Conservation (phyloP, 805 yeast genomes). For the Metschnikowia hibisci region DNA sequence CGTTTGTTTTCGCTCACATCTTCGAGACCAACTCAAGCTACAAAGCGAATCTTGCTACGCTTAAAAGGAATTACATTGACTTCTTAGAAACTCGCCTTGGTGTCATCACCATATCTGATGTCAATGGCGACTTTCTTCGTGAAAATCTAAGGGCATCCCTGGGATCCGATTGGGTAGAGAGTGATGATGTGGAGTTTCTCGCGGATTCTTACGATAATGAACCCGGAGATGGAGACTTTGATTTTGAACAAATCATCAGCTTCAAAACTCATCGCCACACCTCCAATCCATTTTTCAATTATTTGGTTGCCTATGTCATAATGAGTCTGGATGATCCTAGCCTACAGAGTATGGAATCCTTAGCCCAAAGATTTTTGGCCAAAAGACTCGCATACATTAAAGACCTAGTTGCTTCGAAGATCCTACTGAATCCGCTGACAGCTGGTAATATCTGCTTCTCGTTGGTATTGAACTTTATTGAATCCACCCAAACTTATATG, state of each 20-base stretch:
- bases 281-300: conserved; percentile 27
- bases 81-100: conserved; percentile 28
- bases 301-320: conserved; percentile 29
- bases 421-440: not conserved
- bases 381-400: conserved; percentile 23
- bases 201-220: conserved; percentile 15
- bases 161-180: conserved; percentile 11
- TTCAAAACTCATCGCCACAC: not conserved
- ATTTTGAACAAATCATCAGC: not conserved
- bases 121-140: not conserved
- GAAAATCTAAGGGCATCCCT: not conserved
- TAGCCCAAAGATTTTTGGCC: conserved; percentile 22
- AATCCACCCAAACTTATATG: conserved; percentile 30
- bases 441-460: conserved; percentile 23
- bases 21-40: conserved; percentile 15
- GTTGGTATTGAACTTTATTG: conserved; percentile 29
- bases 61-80: conserved; percentile 23
- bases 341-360: conserved; percentile 17
- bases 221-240: conserved; percentile 13
- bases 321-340: conserved; percentile 19
- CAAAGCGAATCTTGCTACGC: conserved; percentile 14
- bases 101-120: conserved; percentile 17
- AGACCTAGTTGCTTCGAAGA: not conserved
- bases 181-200: conserved; percentile 16
- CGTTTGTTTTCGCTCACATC: conserved; percentile 20